Percentiles rank a stretch among this genome's conserved stretches.
Evolutionary conservation across 164 flowering plant species (phyloP).

Genomic region (Berberis vulgaris): DNA sequence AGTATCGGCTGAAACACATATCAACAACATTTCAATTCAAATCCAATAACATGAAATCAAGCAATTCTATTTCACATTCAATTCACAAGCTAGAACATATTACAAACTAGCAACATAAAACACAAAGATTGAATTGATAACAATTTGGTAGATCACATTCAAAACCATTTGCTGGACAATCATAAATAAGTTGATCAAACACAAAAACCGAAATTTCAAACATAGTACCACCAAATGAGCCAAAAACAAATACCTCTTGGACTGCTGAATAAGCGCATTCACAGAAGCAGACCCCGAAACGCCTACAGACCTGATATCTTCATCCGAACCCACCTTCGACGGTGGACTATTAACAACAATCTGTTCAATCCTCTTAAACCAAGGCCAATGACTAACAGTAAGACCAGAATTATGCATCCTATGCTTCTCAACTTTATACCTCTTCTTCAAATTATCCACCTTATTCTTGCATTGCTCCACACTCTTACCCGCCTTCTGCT

Average conservation of each 20-base stretch:
- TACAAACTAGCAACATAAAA: no score
- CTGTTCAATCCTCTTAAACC: constrained; percentile 84
- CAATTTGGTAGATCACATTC: no score
- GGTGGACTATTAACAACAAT: constrained; percentile 33
- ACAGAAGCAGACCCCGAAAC: constrained; percentile 11
- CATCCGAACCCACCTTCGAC: constrained; percentile 15
- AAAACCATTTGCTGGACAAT: no score
- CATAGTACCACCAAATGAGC: no score
- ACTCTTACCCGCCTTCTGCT: constrained; percentile 33
- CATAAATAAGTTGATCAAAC: not conserved
- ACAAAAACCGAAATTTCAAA: not conserved
- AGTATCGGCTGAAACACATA: no score
- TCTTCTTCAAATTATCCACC: constrained; percentile 91
- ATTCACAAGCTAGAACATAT: no score
- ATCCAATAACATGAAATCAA: no score
- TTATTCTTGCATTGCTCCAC: constrained; percentile 98
- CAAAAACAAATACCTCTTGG: constrained; percentile 41
- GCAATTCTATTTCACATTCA: no score
- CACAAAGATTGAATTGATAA: no score
- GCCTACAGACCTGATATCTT: constrained; percentile 40
- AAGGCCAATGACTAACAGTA: constrained; percentile 72
- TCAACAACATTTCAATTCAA: no score
- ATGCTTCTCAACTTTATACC: constrained; percentile 83
- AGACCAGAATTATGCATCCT: constrained; percentile 59
- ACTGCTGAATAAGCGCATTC: constrained; percentile 23